A percentile compares a stretch with the other conserved stretches of the same genome.
Conservation (phyloP, 2,329 filamentous ascomycete genomes). For the Alternaria sp. region DNA sequence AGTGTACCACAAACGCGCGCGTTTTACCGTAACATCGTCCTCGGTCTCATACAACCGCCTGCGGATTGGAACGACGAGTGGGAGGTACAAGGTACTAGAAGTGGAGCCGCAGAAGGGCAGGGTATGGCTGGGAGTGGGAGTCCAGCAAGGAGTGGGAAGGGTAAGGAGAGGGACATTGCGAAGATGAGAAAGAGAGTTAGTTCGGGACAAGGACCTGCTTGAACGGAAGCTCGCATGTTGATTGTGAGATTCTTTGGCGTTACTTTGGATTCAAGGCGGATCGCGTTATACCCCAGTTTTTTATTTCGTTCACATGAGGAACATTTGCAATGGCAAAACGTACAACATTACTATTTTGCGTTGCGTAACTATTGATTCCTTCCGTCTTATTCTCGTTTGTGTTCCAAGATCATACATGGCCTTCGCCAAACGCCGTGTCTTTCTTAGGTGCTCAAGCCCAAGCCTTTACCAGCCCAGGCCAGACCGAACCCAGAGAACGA, state of each 20-base stretch:
- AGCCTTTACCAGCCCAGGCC: background rate
- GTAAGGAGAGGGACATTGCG: slow-evolving; percentile 20
- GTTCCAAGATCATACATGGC: background rate
- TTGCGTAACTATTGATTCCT: background rate
- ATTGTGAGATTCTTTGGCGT: background rate
- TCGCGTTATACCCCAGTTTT: slow-evolving; percentile 13
- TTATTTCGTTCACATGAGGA: background rate
- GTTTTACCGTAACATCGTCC: slow-evolving; percentile 39
- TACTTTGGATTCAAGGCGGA: background rate
- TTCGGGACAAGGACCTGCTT: slow-evolving; percentile 2
- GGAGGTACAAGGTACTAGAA: slow-evolving; percentile 25
- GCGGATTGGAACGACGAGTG: slow-evolving; percentile 25
- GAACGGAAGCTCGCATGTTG: background rate
- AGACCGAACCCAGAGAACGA: background rate
- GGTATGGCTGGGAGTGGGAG: slow-evolving; percentile 2
- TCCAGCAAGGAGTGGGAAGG: slow-evolving; percentile 22
- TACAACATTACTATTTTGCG: background rate
- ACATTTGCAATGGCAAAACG: background rate
- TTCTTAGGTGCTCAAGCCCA: background rate
- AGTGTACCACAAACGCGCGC: slow-evolving; percentile 41
- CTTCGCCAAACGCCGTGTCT: background rate
- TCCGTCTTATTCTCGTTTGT: background rate
- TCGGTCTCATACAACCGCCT: background rate
- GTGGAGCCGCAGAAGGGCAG: slow-evolving; percentile 4
- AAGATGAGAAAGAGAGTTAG: slow-evolving; percentile 20